Percentiles rank a stretch among this genome's conserved stretches.
phyloP scores from a whole-genome alignment of 495 filamentous ascomycete genomes.

The Podospora anserina region DNA sequence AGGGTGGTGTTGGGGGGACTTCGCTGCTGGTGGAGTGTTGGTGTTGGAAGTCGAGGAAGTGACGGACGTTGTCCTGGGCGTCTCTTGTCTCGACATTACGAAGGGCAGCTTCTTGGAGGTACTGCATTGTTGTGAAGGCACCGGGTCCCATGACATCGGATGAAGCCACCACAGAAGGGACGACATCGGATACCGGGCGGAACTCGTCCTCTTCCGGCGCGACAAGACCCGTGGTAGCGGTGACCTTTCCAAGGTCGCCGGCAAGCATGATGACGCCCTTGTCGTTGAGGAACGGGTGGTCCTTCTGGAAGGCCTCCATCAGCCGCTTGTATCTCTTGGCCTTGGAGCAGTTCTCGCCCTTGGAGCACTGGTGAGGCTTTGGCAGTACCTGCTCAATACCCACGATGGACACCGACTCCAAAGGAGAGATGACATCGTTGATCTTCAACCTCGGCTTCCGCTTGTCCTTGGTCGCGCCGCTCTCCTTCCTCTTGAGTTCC shows the following conservation, averaged over 20 bases:
- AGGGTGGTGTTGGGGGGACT: constrained; percentile 53
- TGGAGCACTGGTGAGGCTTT: constrained; percentile 79
- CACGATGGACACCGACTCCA: constrained; percentile 85
- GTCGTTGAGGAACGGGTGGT: constrained; percentile 61
- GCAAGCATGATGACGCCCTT: constrained; percentile 60
- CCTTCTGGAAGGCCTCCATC: constrained; percentile 62
- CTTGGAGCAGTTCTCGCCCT: constrained; percentile 85
- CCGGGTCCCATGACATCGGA: constrained; percentile 79
- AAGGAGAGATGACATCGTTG: constrained; percentile 66
- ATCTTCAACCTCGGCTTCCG: constrained; percentile 42
- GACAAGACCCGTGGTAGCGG: constrained; percentile 55
- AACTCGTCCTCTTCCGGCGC: constrained; percentile 41
- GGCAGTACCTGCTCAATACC: constrained; percentile 86
- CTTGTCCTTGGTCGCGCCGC: constrained; percentile 33
- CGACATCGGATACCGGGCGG: constrained; percentile 59
- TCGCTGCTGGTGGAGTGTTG: constrained; percentile 52
- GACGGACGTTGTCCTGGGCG: constrained; percentile 85
- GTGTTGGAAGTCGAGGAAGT: constrained; percentile 80
- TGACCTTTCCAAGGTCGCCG: constrained; percentile 66
- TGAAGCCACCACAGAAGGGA: constrained; percentile 82
- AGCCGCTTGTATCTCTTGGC: constrained; percentile 69
- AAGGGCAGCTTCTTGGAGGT: constrained; percentile 68
- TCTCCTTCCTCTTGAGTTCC: constrained; percentile 40
- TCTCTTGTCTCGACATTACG: constrained; percentile 65
- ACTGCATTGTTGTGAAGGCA: constrained; percentile 56